Base-by-base conservation (phyloP, 148 eudicot species). In the Camellia sinensis region DNA sequence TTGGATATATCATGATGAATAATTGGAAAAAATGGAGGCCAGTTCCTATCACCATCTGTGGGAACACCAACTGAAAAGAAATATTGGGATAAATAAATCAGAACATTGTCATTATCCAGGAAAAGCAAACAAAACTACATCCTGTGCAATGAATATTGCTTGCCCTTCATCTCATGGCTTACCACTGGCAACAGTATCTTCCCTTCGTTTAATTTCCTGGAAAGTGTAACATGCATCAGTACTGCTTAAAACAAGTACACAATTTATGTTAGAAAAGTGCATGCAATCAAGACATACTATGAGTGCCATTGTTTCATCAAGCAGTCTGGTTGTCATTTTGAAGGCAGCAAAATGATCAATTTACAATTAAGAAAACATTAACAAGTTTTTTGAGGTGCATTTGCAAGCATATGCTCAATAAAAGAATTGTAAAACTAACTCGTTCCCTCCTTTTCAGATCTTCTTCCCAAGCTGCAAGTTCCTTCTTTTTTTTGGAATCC, bases 401-500 rank as follows among this genome's bases (percentile, higher is more conserved):
- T 73, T 53, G 67, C 40, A 22, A 75, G 43, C 52, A 75, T 21
- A 74, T 21, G 77, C 76, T 69, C 45, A 76, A 56, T 61, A 78
- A 64, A 18, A 76, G 61, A 60, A 52, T 40, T 8, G 17, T 13
- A 60, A 81, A 65, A 89, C 90, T 80, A 81, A 91, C 94, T 85
- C 77, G 73, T 86, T 91, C 94, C 80, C 82, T 89, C 78, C 92
- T 91, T 83, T 56, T 91, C 73, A 89, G 87, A 84, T 89, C 87
- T 76, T 88, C 87, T 73, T 91, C 94, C 92, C 94, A 91, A 74
- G 85, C 79, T 41, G 92, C 79, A 84, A 91, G 84, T 80, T 91
- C 90, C 81, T 80, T 85, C 86, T 86, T 92, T 74, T 89, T 91
- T 83, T 85, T 93, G 14, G 90, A 60, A 85, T 89, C 97, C 99